Conservation (phyloP, 2,329 filamentous ascomycete genomes). For the Exophiala dermatitidis region DNA sequence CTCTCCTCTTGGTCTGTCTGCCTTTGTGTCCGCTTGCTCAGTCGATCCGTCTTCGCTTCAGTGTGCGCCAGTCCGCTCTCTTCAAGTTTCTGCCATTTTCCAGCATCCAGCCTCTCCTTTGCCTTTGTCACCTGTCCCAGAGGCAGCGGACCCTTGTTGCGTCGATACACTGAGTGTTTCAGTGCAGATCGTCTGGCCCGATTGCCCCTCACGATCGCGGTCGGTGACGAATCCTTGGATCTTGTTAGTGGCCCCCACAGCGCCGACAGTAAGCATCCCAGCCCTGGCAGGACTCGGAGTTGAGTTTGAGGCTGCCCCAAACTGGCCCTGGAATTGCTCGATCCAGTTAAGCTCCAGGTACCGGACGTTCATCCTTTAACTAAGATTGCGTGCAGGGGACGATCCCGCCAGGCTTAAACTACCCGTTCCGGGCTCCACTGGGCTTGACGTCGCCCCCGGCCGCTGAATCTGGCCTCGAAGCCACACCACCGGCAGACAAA, state of each 20-base stretch:
- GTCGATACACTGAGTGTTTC: slow-evolving; percentile 13
- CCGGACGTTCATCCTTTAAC: background rate
- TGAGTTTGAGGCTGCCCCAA: background rate
- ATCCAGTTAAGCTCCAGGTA: slow-evolving; percentile 13
- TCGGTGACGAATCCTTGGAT: slow-evolving; percentile 10
- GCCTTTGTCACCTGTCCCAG: background rate
- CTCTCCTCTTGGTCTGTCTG: slow-evolving; percentile 2
- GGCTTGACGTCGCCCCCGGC: background rate
- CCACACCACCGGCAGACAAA: background rate
- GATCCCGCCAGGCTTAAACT: background rate
- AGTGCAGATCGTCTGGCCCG: slow-evolving; percentile 16
- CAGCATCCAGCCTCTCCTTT: background rate
- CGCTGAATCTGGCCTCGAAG: background rate
- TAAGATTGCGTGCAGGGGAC: background rate
- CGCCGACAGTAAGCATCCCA: background rate
- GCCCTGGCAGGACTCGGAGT: background rate
- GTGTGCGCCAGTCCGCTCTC: background rate
- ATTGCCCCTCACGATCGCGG: slow-evolving; percentile 4
- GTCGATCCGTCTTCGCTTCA: background rate
- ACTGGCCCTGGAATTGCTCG: background rate
- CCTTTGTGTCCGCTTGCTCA: background rate
- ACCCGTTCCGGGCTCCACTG: background rate
- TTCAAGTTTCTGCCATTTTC: background rate
- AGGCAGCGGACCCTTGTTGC: background rate
- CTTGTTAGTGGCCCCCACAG: background rate